Evolutionary conservation across 805 yeast genomes (phyloP).

Genomic region (Helenozyma baotianmanensis): DNA sequence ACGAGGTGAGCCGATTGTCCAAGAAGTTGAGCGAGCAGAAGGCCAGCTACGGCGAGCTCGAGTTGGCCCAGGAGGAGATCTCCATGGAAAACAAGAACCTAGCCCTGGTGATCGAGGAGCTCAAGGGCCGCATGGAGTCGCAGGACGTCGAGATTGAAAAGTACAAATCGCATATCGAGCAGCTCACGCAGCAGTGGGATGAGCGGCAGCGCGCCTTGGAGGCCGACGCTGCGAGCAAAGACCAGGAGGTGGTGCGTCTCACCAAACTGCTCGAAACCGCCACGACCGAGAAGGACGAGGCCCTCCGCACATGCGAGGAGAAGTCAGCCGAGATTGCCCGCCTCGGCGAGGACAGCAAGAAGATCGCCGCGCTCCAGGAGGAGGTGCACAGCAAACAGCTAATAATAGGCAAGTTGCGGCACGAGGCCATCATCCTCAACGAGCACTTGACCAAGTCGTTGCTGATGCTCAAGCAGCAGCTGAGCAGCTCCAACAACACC

Average conservation of each 20-base stretch:
- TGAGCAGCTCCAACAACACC: slow-evolving; percentile 54
- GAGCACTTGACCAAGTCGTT: slow-evolving; percentile 95
- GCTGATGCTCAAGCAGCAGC: slow-evolving; percentile 72
- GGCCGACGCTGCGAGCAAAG: slow-evolving; percentile 1
- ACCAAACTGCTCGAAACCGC: slow-evolving; percentile 3
- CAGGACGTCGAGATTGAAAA: slow-evolving; percentile 21
- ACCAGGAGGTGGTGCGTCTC: neutral
- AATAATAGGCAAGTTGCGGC: slow-evolving; percentile 84
- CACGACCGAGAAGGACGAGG: slow-evolving; percentile 5
- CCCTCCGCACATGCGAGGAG: neutral
- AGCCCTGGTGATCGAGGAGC: slow-evolving; percentile 39
- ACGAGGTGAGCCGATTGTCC: slow-evolving; percentile 32
- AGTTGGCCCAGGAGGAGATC: slow-evolving; percentile 34
- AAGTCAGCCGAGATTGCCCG: slow-evolving; percentile 5
- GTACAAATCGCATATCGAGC: slow-evolving; percentile 14
- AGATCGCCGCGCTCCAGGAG: slow-evolving; percentile 50
- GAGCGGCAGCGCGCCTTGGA: slow-evolving; percentile 5
- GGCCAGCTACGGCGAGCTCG: slow-evolving; percentile 38
- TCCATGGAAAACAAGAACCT: slow-evolving; percentile 38
- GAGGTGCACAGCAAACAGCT: slow-evolving; percentile 59
- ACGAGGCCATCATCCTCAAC: slow-evolving; percentile 88
- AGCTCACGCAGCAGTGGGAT: slow-evolving; percentile 6
- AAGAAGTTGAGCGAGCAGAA: slow-evolving; percentile 38
- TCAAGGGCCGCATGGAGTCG: slow-evolving; percentile 36
- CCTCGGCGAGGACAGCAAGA: slow-evolving; percentile 16